phyloP scores from a whole-genome alignment of 768 basidiomycete genomes.

The Leucosporidium creatinivorum region DNA sequence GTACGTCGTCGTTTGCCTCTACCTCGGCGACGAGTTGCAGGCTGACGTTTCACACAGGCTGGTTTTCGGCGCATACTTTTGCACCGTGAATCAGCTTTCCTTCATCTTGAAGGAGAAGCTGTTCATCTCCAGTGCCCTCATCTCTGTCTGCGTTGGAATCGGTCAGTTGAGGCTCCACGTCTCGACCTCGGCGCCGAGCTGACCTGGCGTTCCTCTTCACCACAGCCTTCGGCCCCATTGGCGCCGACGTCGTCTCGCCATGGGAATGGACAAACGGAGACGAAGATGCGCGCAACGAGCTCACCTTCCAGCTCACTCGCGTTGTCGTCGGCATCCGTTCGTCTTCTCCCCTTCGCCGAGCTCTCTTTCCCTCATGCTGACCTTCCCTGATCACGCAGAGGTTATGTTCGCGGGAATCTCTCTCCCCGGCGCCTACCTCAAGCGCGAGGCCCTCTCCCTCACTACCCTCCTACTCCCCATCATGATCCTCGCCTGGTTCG shows the following conservation, averaged over 20 bases:
- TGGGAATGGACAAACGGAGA: slow-evolving; percentile 39
- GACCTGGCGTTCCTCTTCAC: background rate
- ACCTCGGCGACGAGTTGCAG: background rate
- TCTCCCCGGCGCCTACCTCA: slow-evolving; percentile 43
- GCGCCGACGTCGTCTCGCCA: slow-evolving; percentile 41
- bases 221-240: slow-evolving; percentile 42
- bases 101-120: slow-evolving; percentile 44
- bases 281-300: slow-evolving; percentile 11
- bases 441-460: slow-evolving; percentile 41
- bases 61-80: slow-evolving; percentile 30
- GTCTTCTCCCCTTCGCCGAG: background rate
- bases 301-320: slow-evolving; percentile 39
- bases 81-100: slow-evolving; percentile 39
- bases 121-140: slow-evolving; percentile 39
- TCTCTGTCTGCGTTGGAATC: slow-evolving; percentile 29
- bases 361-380: too few species aligned
- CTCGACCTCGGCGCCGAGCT: too few species aligned
- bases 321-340: slow-evolving; percentile 43
- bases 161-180: too few species aligned
- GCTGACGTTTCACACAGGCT: background rate
- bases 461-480: slow-evolving; percentile 42
- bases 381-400: slow-evolving; percentile 5
- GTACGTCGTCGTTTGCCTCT: slow-evolving; percentile 28
- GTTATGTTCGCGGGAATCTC: slow-evolving; percentile 40
- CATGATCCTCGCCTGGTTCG: slow-evolving; percentile 46